phyloP scores from a whole-genome alignment of 164 flowering plant species.

The Echeveria elegans region DNA sequence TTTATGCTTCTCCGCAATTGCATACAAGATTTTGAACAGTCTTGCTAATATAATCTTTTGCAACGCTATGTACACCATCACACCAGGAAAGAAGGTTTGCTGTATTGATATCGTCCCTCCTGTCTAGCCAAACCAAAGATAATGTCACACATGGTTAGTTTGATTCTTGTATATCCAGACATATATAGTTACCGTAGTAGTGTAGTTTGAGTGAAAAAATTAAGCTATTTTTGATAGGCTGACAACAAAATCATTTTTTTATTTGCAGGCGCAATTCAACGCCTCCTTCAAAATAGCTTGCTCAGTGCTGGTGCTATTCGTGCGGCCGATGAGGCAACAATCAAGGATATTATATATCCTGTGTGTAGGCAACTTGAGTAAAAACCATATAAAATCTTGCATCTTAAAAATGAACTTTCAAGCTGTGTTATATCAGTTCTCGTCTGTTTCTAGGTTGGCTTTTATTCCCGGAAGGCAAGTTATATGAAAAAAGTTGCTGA shows the following conservation, averaged over 20 bases:
- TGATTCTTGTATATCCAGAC: slow-evolving; percentile 9
- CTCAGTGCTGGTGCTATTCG: slow-evolving; percentile 67
- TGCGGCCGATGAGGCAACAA: slow-evolving; percentile 58
- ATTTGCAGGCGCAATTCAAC: slow-evolving; percentile 75
- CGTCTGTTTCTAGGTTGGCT: slow-evolving; percentile 59
- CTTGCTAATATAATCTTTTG: neutral
- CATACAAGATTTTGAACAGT: neutral
- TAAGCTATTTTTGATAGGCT: neutral
- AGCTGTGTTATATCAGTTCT: neutral
- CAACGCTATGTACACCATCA: neutral
- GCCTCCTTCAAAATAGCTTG: slow-evolving; percentile 65
- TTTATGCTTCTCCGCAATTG: neutral
- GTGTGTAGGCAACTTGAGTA: neutral
- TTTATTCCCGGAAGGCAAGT: slow-evolving; percentile 78
- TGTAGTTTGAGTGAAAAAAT: neutral
- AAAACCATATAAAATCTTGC: neutral
- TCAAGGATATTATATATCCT: slow-evolving; percentile 60
- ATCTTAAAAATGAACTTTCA: neutral
- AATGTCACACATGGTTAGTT: slow-evolving; percentile 84
- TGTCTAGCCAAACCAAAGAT: slow-evolving; percentile 99
- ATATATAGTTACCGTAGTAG: too few species aligned
- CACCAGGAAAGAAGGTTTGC: slow-evolving; percentile 92
- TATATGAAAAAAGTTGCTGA: slow-evolving; percentile 85
- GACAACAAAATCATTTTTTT: slow-evolving; percentile 11
- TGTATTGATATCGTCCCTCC: slow-evolving; percentile 71